phyloP scores from a whole-genome alignment of 2,329 filamentous ascomycete genomes.

The Aureobasidium subglaciale region DNA sequence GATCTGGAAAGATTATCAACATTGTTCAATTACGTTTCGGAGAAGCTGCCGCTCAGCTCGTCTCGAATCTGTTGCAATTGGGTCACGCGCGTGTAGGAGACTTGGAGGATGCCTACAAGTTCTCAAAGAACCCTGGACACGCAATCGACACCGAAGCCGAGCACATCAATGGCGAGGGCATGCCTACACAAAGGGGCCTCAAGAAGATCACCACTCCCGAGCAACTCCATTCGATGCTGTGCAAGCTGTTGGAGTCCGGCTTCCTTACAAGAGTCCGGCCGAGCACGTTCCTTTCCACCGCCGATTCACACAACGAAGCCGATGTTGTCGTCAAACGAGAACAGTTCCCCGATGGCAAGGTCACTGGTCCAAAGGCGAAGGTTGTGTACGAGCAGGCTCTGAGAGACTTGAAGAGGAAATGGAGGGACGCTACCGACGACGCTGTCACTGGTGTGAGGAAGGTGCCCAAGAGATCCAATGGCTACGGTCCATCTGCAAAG shows the following conservation, averaged over 20 bases:
- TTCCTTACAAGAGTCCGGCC: constrained; percentile 57
- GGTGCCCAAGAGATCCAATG: constrained; percentile 20
- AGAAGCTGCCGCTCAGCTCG: constrained; percentile 62
- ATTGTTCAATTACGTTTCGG: constrained; percentile 69
- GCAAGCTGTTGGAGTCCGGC: constrained; percentile 53
- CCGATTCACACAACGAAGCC: constrained; percentile 52
- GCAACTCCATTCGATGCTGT: constrained; percentile 39
- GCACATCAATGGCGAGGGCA: constrained; percentile 22
- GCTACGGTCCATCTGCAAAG: constrained; percentile 22
- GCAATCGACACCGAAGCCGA: constrained; percentile 21
- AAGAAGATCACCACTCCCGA: constrained; percentile 31
- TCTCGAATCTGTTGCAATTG: constrained; percentile 66
- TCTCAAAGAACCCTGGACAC: constrained; percentile 28
- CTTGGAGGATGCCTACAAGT: constrained; percentile 56
- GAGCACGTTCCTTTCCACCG: constrained; percentile 45
- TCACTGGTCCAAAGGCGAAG: constrained; percentile 60
- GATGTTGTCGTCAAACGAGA: constrained; percentile 54
- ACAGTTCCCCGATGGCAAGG: constrained; percentile 43
- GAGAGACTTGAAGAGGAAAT: constrained; percentile 48
- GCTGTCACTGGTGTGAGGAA: constrained; percentile 22
- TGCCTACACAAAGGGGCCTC: constrained; percentile 15
- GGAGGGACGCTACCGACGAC: constrained; percentile 36
- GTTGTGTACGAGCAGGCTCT: constrained; percentile 54
- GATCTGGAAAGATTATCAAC: constrained; percentile 73
- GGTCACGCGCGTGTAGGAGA: constrained; percentile 70